Base-by-base conservation (phyloP, 140 eudicot genomes). In the Oenanthe javanica region DNA sequence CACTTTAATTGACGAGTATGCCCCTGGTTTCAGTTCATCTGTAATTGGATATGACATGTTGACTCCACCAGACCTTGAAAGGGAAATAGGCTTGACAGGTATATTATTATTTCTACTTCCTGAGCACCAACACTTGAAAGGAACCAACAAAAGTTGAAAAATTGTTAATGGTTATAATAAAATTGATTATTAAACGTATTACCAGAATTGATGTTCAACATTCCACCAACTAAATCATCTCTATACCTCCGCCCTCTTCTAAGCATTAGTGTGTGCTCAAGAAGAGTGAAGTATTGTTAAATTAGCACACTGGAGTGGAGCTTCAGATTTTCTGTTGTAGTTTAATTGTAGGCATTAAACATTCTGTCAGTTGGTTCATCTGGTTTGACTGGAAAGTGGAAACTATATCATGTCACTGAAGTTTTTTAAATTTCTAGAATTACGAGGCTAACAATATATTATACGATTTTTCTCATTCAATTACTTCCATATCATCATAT, bases 41-140 rank as follows among this genome's bases (percentile, higher is more conserved):
- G 77, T 95, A 70, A 87, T 95, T 86, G 99, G 93, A 48, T 95
- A 91, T 83, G 99, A 95, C 89, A 95, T 95, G 99, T 86, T 95
- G 90, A 86, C 99, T 80, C 99, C 99, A 25, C 99, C 99, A 49
- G 99, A 95, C 86, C 98, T 95, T 66, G 99, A 95, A 87, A 90
- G 89, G 81, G 93, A 84, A 83, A 87, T 92, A 72, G 99, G 99
- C 79, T 87, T 95, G 84, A 95, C 99, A 84, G 99, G 99, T 94
- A 85, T 31, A 45, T 1, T 48, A 52, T 18, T 18, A 52, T 18
- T 18, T 72, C 21, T 48, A 71, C 48, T 71, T 71, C 51, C 76
- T 31, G 73, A 61, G 70, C 49, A 40, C 52, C 6, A 18, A 43
- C 77, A 72, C 23, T 43, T 18, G 3, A 16, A 42, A 43, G 52